phyloP scores from a whole-genome alignment of 495 filamentous ascomycete genomes.

The Penicillium lividum region DNA sequence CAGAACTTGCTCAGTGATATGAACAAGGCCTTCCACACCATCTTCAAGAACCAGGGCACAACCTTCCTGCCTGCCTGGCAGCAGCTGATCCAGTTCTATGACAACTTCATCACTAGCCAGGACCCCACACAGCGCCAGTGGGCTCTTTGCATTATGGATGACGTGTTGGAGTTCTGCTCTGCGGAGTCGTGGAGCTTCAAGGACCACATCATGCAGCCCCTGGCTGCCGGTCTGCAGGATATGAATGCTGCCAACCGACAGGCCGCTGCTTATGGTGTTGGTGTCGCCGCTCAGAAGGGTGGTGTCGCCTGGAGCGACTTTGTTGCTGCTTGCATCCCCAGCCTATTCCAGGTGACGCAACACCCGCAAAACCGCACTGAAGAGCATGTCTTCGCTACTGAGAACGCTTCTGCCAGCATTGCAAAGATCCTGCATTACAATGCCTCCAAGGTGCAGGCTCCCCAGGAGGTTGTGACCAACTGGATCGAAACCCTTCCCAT shows the following conservation, averaged over 20 bases:
- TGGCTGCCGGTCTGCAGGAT: constrained; percentile 81
- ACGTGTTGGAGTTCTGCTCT: constrained; percentile 96
- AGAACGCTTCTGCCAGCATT: constrained; percentile 96
- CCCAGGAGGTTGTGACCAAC: constrained; percentile 68
- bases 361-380: constrained; percentile 79
- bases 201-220: constrained; percentile 78
- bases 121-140: constrained; percentile 96
- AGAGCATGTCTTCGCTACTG: constrained; percentile 95
- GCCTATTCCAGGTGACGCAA: constrained; percentile 80
- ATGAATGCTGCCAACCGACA: constrained; percentile 88
- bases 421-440: constrained; percentile 96
- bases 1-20: constrained; percentile 96
- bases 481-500: constrained; percentile 93
- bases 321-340: constrained; percentile 72
- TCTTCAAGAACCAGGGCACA: constrained; percentile 92
- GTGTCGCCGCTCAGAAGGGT: constrained; percentile 92
- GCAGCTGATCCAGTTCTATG: constrained; percentile 78
- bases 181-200: constrained; percentile 79
- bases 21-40: constrained; percentile 99
- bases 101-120: constrained; percentile 74
- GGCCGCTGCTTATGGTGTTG: constrained; percentile 94
- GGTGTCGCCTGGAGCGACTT: constrained; percentile 83
- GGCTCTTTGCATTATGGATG: constrained; percentile 98
- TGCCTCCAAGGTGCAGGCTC: constrained; percentile 66
- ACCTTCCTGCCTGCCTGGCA: constrained; percentile 87